These are phyloP conservation scores for Allium sativum DNA, from an alignment of 106 monocot species.

Conservation along the genomic window DNA sequence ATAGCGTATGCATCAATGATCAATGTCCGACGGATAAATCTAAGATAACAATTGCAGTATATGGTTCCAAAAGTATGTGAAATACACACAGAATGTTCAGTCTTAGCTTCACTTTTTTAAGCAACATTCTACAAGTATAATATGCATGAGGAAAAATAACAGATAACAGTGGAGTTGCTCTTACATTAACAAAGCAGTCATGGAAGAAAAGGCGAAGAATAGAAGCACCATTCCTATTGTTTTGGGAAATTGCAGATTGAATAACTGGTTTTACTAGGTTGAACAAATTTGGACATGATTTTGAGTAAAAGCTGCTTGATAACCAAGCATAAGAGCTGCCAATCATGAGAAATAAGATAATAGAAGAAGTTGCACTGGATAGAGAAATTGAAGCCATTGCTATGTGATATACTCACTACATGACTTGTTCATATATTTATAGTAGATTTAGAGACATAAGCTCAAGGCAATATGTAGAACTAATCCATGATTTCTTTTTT, in stretches of 20 bases:
- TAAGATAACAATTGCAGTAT: background rate
- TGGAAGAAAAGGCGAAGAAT: slow-evolving; percentile 8
- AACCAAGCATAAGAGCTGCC: slow-evolving; percentile 12
- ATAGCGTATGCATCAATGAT: too few species aligned
- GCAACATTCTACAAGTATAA: background rate
- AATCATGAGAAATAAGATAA: background rate
- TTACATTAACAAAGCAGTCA: slow-evolving; percentile 48
- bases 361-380: background rate
- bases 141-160: background rate
- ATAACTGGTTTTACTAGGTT: slow-evolving; percentile 7
- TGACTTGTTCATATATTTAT: too few species aligned
- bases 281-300: slow-evolving; percentile 17
- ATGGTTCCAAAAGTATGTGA: background rate
- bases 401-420: too few species aligned
- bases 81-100: too few species aligned
- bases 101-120: background rate
- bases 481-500: too few species aligned
- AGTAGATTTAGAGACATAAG: too few species aligned
- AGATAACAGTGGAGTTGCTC: background rate
- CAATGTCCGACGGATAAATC: too few species aligned
- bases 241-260: slow-evolving; percentile 17
- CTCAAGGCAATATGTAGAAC: too few species aligned
- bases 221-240: slow-evolving; percentile 41
- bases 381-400: too few species aligned
- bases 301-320: slow-evolving; percentile 18